Conservation (phyloP, 2,329 filamentous ascomycete genomes). For the Talaromyces islandicus region DNA sequence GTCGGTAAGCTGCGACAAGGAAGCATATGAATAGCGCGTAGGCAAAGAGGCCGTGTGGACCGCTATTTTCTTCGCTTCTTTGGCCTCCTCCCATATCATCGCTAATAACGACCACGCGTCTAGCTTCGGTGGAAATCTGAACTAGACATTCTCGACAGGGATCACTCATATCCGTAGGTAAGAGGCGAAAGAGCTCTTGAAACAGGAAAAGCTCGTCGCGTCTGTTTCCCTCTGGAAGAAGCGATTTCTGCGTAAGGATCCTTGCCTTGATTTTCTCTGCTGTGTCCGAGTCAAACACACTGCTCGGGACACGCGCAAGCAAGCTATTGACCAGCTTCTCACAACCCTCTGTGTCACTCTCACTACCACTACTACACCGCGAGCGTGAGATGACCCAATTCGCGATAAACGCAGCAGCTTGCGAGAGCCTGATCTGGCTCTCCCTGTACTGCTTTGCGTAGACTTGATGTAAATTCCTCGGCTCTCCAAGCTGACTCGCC, state of each 20-base stretch:
- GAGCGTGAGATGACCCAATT: conserved; percentile 34
- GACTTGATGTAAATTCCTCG: conserved; percentile 34
- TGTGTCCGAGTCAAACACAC: conserved; percentile 20
- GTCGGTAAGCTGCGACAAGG: conserved; percentile 21
- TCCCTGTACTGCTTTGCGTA: conserved; percentile 38
- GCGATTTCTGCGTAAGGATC: conserved; percentile 26
- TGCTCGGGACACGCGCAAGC: conserved; percentile 23
- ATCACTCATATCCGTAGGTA: conserved; percentile 22
- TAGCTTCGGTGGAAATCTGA: not conserved
- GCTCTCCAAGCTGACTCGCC: conserved; percentile 20
- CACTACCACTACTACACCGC: conserved; percentile 14
- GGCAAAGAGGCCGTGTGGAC: conserved; percentile 17
- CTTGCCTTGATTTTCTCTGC: conserved; percentile 18
- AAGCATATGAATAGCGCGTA: conserved; percentile 30
- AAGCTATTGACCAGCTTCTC: conserved; percentile 24
- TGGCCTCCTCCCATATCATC: conserved; percentile 12
- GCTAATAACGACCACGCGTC: conserved; percentile 2
- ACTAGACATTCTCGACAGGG: conserved; percentile 12
- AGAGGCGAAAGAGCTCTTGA: conserved; percentile 23
- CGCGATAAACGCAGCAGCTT: conserved; percentile 34
- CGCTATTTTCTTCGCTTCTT: conserved; percentile 11
- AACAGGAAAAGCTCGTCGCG: conserved; percentile 30
- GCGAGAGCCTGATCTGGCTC: conserved; percentile 33
- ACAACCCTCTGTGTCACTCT: conserved; percentile 18
- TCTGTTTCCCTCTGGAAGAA: conserved; percentile 21